phyloP scores from a whole-genome alignment of 177 flowering plant species.

The Vitis hybrid region DNA sequence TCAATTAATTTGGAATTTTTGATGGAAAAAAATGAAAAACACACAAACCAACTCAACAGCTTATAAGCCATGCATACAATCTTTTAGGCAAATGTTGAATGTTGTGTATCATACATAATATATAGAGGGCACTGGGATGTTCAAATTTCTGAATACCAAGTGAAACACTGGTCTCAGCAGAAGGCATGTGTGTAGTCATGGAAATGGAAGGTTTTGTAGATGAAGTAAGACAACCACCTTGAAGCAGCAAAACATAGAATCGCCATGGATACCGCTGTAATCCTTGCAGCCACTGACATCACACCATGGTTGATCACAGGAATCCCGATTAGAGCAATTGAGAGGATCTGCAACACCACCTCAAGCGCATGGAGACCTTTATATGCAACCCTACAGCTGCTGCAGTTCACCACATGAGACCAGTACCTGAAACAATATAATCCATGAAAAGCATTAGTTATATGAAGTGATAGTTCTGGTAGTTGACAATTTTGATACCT shows the following conservation, averaged over 20 bases:
- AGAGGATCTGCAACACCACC: conserved; percentile 37
- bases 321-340: conserved; percentile 41
- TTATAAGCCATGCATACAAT: too few species aligned
- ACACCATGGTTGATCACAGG: conserved; percentile 38
- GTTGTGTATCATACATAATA: too few species aligned
- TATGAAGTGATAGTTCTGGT: background rate
- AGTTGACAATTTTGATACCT: background rate
- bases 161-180: background rate
- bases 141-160: too few species aligned
- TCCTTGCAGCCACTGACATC: conserved; percentile 25
- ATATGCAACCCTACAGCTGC: conserved; percentile 50
- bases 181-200: conserved; percentile 56
- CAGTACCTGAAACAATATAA: conserved; percentile 35
- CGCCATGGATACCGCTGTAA: conserved; percentile 33
- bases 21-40: too few species aligned
- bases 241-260: conserved; percentile 53
- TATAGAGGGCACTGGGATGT: too few species aligned
- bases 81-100: too few species aligned
- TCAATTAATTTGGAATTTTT: too few species aligned
- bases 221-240: conserved; percentile 47
- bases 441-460: background rate
- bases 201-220: conserved; percentile 53
- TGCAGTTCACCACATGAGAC: conserved; percentile 58
- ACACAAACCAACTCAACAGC: too few species aligned
- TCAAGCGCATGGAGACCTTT: conserved; percentile 42